Percentiles rank a stretch among this genome's conserved stretches.
phyloP scores from a whole-genome alignment of 768 basidiomycete genomes.

The Mycena maculata region DNA sequence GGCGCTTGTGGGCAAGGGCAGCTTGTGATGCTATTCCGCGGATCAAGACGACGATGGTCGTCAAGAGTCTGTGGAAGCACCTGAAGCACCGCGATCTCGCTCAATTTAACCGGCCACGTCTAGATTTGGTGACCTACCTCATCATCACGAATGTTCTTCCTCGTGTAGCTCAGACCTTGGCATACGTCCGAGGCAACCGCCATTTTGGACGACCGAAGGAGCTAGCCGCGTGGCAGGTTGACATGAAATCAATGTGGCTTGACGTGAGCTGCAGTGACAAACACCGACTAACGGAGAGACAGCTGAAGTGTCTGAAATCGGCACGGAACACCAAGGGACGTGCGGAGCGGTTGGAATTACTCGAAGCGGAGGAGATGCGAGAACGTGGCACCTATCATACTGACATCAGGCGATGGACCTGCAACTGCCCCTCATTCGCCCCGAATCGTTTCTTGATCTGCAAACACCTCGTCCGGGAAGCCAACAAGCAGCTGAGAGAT shows the following conservation, averaged over 20 bases:
- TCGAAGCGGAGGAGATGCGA: conserved; percentile 27
- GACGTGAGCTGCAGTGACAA: conserved; percentile 33
- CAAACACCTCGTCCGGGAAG: conserved; percentile 36
- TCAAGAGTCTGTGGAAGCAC: conserved; percentile 38
- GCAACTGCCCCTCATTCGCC: conserved; percentile 10
- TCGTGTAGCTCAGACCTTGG: conserved; percentile 26
- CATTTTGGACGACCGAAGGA: conserved; percentile 27
- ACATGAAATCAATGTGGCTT: conserved; percentile 31
- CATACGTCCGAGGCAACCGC: conserved; percentile 31
- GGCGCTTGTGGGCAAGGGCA: not conserved
- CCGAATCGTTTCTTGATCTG: conserved; percentile 32
- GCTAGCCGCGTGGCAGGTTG: conserved; percentile 35
- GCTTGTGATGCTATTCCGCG: not conserved
- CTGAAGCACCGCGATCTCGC: conserved; percentile 40
- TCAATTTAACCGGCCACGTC: conserved; percentile 36
- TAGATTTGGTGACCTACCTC: conserved; percentile 36
- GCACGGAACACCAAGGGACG: not conserved
- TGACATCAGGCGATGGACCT: conserved; percentile 33
- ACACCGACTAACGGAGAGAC: conserved; percentile 29
- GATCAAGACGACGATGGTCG: conserved; percentile 42
- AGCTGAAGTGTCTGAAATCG: conserved; percentile 28
- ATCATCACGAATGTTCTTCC: conserved; percentile 23
- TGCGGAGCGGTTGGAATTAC: conserved; percentile 5
- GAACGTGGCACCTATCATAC: conserved; percentile 31
- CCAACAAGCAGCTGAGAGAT: conserved; percentile 24